phyloP scores from a whole-genome alignment of 139 green algal genomes.

The Micractinium sp. region DNA sequence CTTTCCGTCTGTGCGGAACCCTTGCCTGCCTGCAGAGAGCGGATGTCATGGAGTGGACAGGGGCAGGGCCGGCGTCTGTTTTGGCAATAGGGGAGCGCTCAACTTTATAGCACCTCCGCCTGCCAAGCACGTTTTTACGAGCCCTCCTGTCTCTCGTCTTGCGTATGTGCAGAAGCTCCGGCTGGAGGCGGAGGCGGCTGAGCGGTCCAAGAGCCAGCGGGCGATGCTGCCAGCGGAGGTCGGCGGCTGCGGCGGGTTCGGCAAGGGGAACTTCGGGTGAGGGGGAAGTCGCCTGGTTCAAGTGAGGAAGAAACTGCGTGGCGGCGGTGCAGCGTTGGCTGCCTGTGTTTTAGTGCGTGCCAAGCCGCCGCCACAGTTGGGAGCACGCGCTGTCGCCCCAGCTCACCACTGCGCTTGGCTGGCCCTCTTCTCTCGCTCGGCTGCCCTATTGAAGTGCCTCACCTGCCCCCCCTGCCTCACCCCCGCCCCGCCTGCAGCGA shows the following conservation, averaged over 20 bases:
- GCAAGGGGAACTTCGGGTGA: conserved; percentile 95
- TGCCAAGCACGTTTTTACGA: no score
- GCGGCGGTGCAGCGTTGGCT: not conserved
- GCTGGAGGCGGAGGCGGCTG: not conserved
- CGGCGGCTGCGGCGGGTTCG: conserved; percentile 92
- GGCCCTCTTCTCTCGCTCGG: not conserved
- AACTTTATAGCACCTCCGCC: no score
- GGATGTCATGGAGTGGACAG: no score
- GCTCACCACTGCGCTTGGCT: not conserved
- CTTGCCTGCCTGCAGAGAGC: no score
- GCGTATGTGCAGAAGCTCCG: not conserved
- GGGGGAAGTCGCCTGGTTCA: not conserved
- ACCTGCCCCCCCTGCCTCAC: not conserved
- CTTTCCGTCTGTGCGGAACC: no score
- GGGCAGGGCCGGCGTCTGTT: no score
- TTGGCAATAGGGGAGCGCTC: no score
- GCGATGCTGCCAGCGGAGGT: conserved; percentile 69
- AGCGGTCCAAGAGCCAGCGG: not conserved
- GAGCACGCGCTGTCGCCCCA: not conserved
- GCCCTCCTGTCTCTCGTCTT: not conserved
- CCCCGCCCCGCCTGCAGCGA: conserved; percentile 46
- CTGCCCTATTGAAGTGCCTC: not conserved
- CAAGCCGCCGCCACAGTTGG: not conserved
- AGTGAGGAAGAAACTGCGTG: not conserved
- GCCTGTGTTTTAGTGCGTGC: not conserved